Base-by-base conservation (phyloP, 805 yeast genomes). In the Nakazawaea peltata region DNA sequence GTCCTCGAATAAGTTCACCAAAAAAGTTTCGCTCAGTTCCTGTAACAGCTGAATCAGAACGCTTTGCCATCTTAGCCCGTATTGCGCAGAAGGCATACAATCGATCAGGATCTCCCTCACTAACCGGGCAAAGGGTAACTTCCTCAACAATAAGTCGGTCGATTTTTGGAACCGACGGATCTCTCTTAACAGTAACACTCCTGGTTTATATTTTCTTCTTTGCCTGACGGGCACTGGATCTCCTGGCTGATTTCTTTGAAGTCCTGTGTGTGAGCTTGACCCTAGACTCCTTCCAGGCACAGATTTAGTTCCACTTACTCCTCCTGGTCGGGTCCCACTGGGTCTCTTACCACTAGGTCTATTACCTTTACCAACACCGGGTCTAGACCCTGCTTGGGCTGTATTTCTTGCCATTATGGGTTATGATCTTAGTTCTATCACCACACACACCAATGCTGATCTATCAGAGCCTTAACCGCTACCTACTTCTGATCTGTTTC, bases 1-100 rank as follows among this genome's bases (percentile, higher is more conserved):
- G 51, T 82, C 92, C 49, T 82, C 92, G 33, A 82, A 60, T 26
- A 82, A 57, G 36, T 81, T 81, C 10, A 81, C 78, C 41, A 82
- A 53, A 42, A 75, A 82, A 1, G 90, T 88, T 50, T 82, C 94
- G 32, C 82, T 69, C 1, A 90, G 90, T 50, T 82, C 94, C 50
- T 82, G 94, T 23, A 82, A 57, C 4, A 90, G 90, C 53, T 81
- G 49, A 11, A 82, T 66, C 1, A 90, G 92, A 51, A 79, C 73
- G 17, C 81, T 71, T 46, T 82, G 90, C 94, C 94, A 82, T 49
- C 83, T 68, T 32, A 78, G 63, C 2, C 75, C 77, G 34, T 73
- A 69, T 31, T 71, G 45, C 0, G 79, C 77, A n/a, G n/a, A n/a
- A n/a, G n/a, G n/a, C 24, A 68, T 61, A 41, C 65, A 74, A 40